These are phyloP conservation scores for Anacardium occidentale DNA, from an alignment of 345 rosid species.

Conservation along the genomic window DNA sequence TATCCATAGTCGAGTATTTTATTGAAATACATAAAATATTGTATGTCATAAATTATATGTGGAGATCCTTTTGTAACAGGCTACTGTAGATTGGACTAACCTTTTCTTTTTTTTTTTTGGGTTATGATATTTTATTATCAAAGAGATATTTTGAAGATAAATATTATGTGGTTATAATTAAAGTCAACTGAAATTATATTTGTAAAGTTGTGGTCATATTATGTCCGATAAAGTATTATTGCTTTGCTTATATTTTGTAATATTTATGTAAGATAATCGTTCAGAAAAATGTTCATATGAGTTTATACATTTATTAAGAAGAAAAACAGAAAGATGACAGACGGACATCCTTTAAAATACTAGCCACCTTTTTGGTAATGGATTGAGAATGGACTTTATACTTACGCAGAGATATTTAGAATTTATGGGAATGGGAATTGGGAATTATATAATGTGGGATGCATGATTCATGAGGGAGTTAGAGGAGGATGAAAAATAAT, in stretches of 20 bases:
- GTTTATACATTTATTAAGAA: background rate
- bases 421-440: too few species aligned
- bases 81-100: too few species aligned
- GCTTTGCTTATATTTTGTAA: background rate
- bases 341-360: background rate
- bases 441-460: too few species aligned
- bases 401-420: too few species aligned
- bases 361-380: background rate
- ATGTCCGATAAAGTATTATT: background rate
- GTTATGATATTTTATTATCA: too few species aligned
- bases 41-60: too few species aligned
- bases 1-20: too few species aligned
- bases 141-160: too few species aligned
- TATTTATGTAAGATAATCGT: background rate
- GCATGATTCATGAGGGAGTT: background rate
- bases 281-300: background rate
- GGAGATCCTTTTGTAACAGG: too few species aligned
- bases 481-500: background rate
- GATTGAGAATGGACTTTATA: too few species aligned
- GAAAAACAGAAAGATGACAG: background rate
- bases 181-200: conserved; percentile 10
- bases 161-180: background rate
- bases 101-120: too few species aligned
- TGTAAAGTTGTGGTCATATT: background rate
- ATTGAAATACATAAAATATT: too few species aligned